phyloP scores from a whole-genome alignment of 805 yeast genomes.

The Tetrapisispora namnaoensis region DNA sequence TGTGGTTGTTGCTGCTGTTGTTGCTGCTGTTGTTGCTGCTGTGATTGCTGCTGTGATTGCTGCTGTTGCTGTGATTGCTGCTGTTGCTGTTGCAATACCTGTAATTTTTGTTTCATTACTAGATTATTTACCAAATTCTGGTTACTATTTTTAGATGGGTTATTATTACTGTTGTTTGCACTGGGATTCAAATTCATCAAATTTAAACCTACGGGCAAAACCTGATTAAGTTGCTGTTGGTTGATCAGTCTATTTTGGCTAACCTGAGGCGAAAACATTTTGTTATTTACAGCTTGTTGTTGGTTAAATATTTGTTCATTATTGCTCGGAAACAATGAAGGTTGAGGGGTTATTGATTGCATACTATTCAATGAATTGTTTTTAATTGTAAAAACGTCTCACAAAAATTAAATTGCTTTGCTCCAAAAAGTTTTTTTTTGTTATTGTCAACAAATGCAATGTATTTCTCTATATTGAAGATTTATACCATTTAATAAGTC shows the following conservation, averaged over 20 bases:
- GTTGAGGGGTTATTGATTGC: slow-evolving; percentile 24
- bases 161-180: not conserved
- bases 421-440: no score
- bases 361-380: slow-evolving; percentile 2
- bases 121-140: slow-evolving; percentile 18
- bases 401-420: no score
- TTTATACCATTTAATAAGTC: no score
- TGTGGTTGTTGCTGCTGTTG: not conserved
- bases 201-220: slow-evolving; percentile 10
- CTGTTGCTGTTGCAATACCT: slow-evolving; percentile 16
- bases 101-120: slow-evolving; percentile 23
- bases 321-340: slow-evolving; percentile 18
- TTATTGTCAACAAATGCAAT: no score
- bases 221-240: slow-evolving; percentile 12
- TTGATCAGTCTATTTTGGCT: slow-evolving; percentile 18
- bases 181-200: slow-evolving; percentile 3
- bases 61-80: not conserved
- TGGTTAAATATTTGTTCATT: slow-evolving; percentile 23
- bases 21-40: slow-evolving; percentile 3
- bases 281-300: slow-evolving; percentile 10
- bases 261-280: slow-evolving; percentile 21
- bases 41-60: slow-evolving; percentile 2
- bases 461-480: no score
- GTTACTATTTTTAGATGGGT: slow-evolving; percentile 2
- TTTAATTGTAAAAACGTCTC: no score